Percentiles rank a stretch among this genome's conserved stretches.
phyloP scores from a whole-genome alignment of 768 basidiomycete species.

The Nidularia sp. region DNA sequence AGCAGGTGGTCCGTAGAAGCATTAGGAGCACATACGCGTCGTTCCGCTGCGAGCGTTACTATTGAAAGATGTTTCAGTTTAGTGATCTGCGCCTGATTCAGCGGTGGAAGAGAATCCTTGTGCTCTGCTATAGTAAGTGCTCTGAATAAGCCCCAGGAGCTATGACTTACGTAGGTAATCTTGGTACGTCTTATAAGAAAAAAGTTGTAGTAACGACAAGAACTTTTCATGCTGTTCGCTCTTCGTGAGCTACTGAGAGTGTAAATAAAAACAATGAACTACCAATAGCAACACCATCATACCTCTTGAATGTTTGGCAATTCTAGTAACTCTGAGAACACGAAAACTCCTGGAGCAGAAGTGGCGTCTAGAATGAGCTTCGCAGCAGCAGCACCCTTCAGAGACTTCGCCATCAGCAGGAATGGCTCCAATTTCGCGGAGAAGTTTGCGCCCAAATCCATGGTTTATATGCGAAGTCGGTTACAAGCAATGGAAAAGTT shows the following conservation, averaged over 20 bases:
- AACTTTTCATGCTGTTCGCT: slow-evolving; percentile 61
- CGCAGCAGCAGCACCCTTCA: slow-evolving; percentile 89
- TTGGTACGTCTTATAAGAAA: slow-evolving; percentile 83
- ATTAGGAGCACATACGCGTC: slow-evolving; percentile 51
- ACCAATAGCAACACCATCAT: slow-evolving; percentile 11
- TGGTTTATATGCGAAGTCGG: slow-evolving; percentile 13
- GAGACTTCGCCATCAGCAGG: slow-evolving; percentile 85
- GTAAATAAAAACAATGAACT: slow-evolving; percentile 1
- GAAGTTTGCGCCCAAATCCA: slow-evolving; percentile 65
- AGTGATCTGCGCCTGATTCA: slow-evolving; percentile 68
- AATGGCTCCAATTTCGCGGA: slow-evolving; percentile 81
- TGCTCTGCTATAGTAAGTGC: slow-evolving; percentile 41
- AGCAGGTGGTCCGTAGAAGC: neutral
- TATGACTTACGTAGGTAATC: slow-evolving; percentile 65
- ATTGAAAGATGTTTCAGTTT: slow-evolving; percentile 95
- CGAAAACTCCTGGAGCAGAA: slow-evolving; percentile 85
- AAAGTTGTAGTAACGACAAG: slow-evolving; percentile 72
- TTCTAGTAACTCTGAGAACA: slow-evolving; percentile 87
- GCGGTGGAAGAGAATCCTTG: slow-evolving; percentile 58
- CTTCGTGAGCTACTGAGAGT: slow-evolving; percentile 50
- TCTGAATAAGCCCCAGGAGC: neutral
- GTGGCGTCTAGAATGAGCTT: slow-evolving; percentile 86
- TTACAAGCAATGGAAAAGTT: neutral
- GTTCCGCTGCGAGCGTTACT: slow-evolving; percentile 74
- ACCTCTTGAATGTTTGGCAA: slow-evolving; percentile 84